Percentiles rank a stretch among this genome's conserved stretches.
Evolutionary conservation across 2,329 filamentous ascomycete species (phyloP).

Genomic region (Epichloe coenophiala): DNA sequence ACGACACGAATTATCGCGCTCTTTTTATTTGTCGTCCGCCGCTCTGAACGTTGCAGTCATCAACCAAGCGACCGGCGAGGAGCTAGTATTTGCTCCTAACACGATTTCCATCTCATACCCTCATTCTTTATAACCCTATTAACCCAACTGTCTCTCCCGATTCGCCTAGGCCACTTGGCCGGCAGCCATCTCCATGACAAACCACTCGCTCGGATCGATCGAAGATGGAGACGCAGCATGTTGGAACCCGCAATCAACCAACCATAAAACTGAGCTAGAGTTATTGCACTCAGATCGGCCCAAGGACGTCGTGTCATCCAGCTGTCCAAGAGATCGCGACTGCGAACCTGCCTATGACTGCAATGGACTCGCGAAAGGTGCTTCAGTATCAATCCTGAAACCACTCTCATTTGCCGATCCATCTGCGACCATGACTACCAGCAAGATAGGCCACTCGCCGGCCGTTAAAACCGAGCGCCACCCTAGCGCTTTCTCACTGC

Average conservation of each 20-base stretch:
- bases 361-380: constrained; percentile 22
- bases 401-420: constrained; percentile 16
- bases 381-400: constrained; percentile 8
- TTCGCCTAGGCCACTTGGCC: neutral
- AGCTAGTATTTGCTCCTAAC: neutral
- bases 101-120: neutral
- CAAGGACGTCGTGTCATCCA: neutral
- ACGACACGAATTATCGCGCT: neutral
- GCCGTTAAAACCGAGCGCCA: constrained; percentile 22
- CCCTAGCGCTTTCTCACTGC: constrained; percentile 56
- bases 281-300: neutral
- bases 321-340: constrained; percentile 24
- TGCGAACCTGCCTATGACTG: constrained; percentile 35
- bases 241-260: constrained; percentile 29
- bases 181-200: constrained; percentile 35
- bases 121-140: neutral
- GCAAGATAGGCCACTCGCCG: constrained; percentile 19
- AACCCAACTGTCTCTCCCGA: neutral
- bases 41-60: neutral
- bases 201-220: constrained; percentile 39
- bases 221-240: constrained; percentile 38
- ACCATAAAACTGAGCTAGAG: constrained; percentile 12
- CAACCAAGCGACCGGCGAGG: neutral
- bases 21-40: constrained; percentile 1
- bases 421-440: constrained; percentile 15